phyloP scores from a whole-genome alignment of 768 basidiomycete species.

The Macrolepiota dolichaula region DNA sequence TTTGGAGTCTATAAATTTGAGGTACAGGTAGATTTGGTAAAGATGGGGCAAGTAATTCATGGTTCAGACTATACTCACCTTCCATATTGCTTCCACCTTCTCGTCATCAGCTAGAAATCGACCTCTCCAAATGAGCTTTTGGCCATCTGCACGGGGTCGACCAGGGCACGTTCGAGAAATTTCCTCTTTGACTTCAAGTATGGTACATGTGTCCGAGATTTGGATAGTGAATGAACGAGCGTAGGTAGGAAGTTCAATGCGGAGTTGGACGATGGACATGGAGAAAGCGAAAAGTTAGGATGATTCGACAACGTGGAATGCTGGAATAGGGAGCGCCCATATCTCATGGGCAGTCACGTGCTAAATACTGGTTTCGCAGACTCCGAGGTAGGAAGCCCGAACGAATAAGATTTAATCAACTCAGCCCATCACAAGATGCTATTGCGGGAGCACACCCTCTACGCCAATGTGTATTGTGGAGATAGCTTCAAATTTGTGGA shows the following conservation, averaged over 20 bases:
- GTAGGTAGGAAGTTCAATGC: constrained; percentile 75
- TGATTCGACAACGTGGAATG: constrained; percentile 24
- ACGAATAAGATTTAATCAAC: too few species aligned
- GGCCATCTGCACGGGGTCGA: constrained; percentile 63
- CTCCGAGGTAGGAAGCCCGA: neutral
- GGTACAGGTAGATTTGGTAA: constrained; percentile 11
- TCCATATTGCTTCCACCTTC: constrained; percentile 66
- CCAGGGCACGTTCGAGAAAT: constrained; percentile 62
- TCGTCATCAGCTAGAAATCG: constrained; percentile 64
- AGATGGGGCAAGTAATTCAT: neutral
- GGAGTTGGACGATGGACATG: constrained; percentile 48
- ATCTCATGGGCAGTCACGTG: constrained; percentile 20
- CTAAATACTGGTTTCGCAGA: neutral
- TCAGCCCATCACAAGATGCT: too few species aligned
- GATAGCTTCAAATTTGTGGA: constrained; percentile 12
- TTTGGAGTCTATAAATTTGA: constrained; percentile 40
- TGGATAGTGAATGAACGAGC: constrained; percentile 61
- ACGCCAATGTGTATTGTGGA: neutral
- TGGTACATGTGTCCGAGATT: constrained; percentile 43
- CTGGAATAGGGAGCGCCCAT: constrained; percentile 9
- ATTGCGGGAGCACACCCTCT: too few species aligned
- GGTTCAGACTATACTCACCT: constrained; percentile 36
- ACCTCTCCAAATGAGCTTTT: constrained; percentile 75
- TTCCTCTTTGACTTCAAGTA: constrained; percentile 65
- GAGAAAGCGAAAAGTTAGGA: constrained; percentile 5